Evolutionary conservation across 352 stramenopile genomes (phyloP).

Genomic region (Elongisporangium anandrum): DNA sequence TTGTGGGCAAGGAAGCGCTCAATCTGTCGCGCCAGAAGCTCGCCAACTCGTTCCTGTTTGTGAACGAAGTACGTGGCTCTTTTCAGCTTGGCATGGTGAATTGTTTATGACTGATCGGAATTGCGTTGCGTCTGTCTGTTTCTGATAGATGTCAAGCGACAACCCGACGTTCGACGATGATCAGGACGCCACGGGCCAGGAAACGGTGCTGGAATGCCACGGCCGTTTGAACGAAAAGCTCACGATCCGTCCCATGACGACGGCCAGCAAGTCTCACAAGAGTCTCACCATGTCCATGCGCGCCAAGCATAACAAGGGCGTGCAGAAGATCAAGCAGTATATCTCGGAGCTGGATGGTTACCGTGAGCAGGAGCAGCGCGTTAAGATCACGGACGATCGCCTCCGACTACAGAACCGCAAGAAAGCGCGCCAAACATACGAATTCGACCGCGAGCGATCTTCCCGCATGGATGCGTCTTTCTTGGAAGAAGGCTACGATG

Average conservation of each 20-base stretch:
- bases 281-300: constrained; percentile 88
- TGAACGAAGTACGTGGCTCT: constrained; percentile 39
- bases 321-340: constrained; percentile 84
- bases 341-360: constrained; percentile 83
- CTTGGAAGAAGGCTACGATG: constrained; percentile 75
- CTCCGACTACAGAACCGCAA: constrained; percentile 82
- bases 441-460: constrained; percentile 72
- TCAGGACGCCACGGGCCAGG: constrained; percentile 51
- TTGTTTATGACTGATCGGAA: no score
- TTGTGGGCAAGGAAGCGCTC: constrained; percentile 79
- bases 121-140: no score
- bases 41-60: constrained; percentile 85
- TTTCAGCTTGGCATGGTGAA: no score
- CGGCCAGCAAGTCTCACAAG: constrained; percentile 79
- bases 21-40: constrained; percentile 82
- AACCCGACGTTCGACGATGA: constrained; percentile 60
- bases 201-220: constrained; percentile 83
- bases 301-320: constrained; percentile 86
- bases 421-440: constrained; percentile 77
- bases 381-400: constrained; percentile 85
- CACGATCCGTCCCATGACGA: constrained; percentile 85
- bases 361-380: constrained; percentile 75
- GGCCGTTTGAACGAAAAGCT: constrained; percentile 78
- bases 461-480: constrained; percentile 81
- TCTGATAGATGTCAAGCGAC: constrained; percentile 64